Evolutionary conservation across 2,329 filamentous ascomycete species (phyloP), one percentile per base, ranked within the genome.

Genomic region (Penicillium sp.): DNA sequence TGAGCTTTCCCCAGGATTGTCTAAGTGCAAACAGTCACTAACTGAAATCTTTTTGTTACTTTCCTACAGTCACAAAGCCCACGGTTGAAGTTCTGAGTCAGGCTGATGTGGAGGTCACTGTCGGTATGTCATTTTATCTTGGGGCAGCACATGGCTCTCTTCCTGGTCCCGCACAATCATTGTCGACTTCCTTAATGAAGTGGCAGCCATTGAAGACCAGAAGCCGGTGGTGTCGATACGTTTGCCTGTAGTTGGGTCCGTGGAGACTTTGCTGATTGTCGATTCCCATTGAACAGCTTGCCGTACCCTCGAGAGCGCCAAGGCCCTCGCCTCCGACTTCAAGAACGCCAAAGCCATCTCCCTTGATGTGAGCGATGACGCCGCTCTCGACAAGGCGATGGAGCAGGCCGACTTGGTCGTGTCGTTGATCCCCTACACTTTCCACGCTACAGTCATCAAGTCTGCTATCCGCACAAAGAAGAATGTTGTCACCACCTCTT

Each of bases 401-500:
- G 83, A 78, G 65, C 83, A 94, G 77, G 79, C 86, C 67, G 86
- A 93, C 67, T 73, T 95, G 9, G 83, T 86, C 67, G 86, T 90
- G 68, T 82, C 76, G 65, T 70, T 97, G 71, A 95, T 97, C 61
- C 91, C 91, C 43, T 97, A 96, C 76, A 94, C 83, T 51, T 88
- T 83, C 80, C 90, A 95, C 71, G 87, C 85, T 39, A 77, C 80
- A 47, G 90, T 96, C 63, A 94, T 96, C 81, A 91, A 95, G 80
- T 84, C 86, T 33, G 91, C 90, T 55, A 96, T 97, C 73, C 82
- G 85, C 64, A 81, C 85, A 64, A 96, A 95, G 86, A 95, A 91
- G 80, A 76, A 97, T 76, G 90, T 97, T 52, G 90, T 97, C 65
- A 96, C 91, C 50, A 96, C 91, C 28, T 89, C 83, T 57, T 97